These are phyloP conservation scores for Candida stauntonica DNA, from an alignment of 805 yeast genomes.

Conservation along the genomic window DNA sequence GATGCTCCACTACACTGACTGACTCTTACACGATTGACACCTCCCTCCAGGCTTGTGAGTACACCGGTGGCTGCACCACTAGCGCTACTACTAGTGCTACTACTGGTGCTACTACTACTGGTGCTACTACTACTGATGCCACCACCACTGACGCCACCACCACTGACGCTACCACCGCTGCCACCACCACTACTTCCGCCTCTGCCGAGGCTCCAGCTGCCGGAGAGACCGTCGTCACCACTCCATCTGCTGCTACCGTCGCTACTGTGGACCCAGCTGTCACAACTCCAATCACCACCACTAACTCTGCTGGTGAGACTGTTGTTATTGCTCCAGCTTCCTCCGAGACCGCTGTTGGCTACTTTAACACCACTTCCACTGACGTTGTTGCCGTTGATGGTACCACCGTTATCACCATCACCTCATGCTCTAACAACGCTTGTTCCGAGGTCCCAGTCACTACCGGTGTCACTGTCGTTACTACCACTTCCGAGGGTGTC, in stretches of 20 bases:
- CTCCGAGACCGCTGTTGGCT: slow-evolving; percentile 9
- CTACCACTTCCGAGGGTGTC: slow-evolving; percentile 24
- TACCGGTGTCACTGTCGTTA: slow-evolving; percentile 17
- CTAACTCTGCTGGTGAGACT: neutral
- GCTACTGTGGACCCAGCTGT: neutral
- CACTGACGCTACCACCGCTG: slow-evolving; percentile 3
- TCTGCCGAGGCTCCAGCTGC: slow-evolving; percentile 12
- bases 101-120: slow-evolving; percentile 15
- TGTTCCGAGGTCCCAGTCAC: slow-evolving; percentile 9
- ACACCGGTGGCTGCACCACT: slow-evolving; percentile 31
- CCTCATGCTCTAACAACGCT: slow-evolving; percentile 9
- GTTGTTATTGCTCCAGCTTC: neutral
- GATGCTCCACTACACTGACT: slow-evolving; percentile 23
- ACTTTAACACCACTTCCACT: no score
- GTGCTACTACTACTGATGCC: slow-evolving; percentile 20
- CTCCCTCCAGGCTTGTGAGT: slow-evolving; percentile 29
- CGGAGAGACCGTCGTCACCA: slow-evolving; percentile 14
- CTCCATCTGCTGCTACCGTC: slow-evolving; percentile 1
- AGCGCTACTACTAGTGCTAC: slow-evolving; percentile 7
- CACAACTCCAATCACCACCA: no score
- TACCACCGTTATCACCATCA: slow-evolving; percentile 12
- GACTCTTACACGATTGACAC: slow-evolving; percentile 15
- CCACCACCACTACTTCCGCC: slow-evolving; percentile 9
- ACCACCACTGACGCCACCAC: slow-evolving; percentile 2
- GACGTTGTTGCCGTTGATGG: slow-evolving; percentile 9